Base-by-base conservation (phyloP, 2,329 filamentous ascomycete genomes). In the Arthroderma sp. region DNA sequence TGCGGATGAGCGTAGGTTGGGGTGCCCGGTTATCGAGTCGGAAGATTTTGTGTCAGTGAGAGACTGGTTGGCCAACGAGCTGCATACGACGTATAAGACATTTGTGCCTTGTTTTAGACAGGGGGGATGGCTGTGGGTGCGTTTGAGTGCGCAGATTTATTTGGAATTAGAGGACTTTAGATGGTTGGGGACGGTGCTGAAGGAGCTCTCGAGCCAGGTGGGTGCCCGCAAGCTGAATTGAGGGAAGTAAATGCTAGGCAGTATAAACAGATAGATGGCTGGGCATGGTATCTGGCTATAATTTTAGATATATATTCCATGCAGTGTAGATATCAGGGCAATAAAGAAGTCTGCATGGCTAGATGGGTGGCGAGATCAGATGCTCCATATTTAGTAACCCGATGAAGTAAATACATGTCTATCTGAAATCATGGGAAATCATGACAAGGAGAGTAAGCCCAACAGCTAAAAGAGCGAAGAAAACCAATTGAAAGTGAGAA, bases 81-180 rank as follows among this genome's bases (percentile, higher is more conserved):
- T 85, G 49, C 62, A 77, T 9, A 55, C 65, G 1, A 73, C 81
- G n/a, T 75, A 78, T 59, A 71, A 80, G 44, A 91, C 86, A 0
- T 89, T 86, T 55, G 64, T 91, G 42, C 71, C 80, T 1, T 57
- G 83, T 2, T 77, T 78, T 46, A 62, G 72, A 6, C 78, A 87
- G 52, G 70, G 65, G 0, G 73, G 72, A 0, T 70, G 70, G 43
- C 74, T 80, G 59, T 94, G 83, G 83, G 69, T 73, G 0, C 69
- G 89, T 40, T 56, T 94, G 40, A 87, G 83, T 58, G 85, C 77
- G 9, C 87, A 94, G 69, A 74, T 91, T 0, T 96, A 91, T 59
- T 64, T 95, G n/a, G 85, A 86, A 28, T 59, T 81, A 51, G 70
- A 71, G 8, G 87, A 95, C 61, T 94, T 91, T 57, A 75, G 82